Evolutionary conservation across 805 yeast species (phyloP), one percentile per base, ranked within the genome.

Genomic region (Wickerhamiella musiphila): DNA sequence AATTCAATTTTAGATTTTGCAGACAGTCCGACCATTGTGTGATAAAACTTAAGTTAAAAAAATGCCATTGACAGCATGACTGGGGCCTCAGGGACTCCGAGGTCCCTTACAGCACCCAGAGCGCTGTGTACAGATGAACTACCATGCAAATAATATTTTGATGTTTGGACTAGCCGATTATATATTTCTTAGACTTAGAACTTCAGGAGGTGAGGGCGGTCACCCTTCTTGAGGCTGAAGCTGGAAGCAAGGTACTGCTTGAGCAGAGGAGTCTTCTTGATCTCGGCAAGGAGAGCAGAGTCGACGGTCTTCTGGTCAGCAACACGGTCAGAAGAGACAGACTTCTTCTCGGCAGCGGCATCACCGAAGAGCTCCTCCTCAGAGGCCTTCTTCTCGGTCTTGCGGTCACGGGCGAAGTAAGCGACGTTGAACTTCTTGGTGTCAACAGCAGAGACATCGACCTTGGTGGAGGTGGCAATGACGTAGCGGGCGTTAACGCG

Each of bases 401-500:
- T 56, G 68, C 82, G 78, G 68, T 86, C 95, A 66, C 86, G 81
- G 58, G 94, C 93, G 57, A 90, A 86, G 83, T 86, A 90, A 52
- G 76, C 78, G 56, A 72, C 92, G 64, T 76, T 71, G 75, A 78
- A 86, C 67, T 86, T 90, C 57, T 82, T 68, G 18, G 28, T 38
- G 50, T 79, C 83, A 49, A 83, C 81, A 47, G 74, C 63, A 37
- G 71, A 68, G 49, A 86, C 76, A 48, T 72, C 64, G 55, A 90
- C 78, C 62, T 70, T 66, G 66, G 98, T 90, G 51, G 94, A 82
- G 58, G 98, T 86, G 56, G 95, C 96, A 67, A 86, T 86, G 53
- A 90, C 98, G 68, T 86, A 90, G 66, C 94, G 81, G 53, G 95
- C 76, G 65, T 86, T 90, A 53, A 86, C 96, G 73, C 95, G 81